Evolutionary conservation across 2,329 filamentous ascomycete species (phyloP).

Genomic region (Penicillium carneum): DNA sequence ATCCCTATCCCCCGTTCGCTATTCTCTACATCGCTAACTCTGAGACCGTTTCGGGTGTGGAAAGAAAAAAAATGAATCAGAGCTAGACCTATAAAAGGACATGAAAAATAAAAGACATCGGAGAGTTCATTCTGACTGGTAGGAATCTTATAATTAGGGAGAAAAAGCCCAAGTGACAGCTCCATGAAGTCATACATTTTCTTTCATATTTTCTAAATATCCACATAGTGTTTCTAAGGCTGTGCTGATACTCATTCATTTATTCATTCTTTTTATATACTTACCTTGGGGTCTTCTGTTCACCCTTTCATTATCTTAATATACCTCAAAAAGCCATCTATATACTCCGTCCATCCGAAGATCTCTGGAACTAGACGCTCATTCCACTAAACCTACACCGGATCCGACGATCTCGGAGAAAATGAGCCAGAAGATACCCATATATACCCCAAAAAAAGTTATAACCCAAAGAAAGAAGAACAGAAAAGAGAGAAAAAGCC

Average conservation of each 20-base stretch:
- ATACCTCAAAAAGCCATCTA: neutral
- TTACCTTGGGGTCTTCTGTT: neutral
- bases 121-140: neutral
- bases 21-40: neutral
- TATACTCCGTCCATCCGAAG: neutral
- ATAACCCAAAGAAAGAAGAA: neutral
- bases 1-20: neutral
- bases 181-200: conserved; percentile 27
- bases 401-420: neutral
- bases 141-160: neutral
- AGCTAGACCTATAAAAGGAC: neutral
- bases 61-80: neutral
- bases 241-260: neutral
- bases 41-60: conserved; percentile 5
- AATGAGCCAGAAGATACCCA: neutral
- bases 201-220: neutral
- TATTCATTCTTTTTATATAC: neutral
- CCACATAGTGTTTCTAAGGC: neutral
- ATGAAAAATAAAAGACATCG: neutral
- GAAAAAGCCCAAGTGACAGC: conserved; percentile 10
- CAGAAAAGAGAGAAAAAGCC: neutral
- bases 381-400: neutral
- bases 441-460: too few species aligned
- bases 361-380: neutral
- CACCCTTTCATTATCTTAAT: neutral